Base-by-base conservation (phyloP, 352 stramenopile species). In the Pythium rishiriense region DNA sequence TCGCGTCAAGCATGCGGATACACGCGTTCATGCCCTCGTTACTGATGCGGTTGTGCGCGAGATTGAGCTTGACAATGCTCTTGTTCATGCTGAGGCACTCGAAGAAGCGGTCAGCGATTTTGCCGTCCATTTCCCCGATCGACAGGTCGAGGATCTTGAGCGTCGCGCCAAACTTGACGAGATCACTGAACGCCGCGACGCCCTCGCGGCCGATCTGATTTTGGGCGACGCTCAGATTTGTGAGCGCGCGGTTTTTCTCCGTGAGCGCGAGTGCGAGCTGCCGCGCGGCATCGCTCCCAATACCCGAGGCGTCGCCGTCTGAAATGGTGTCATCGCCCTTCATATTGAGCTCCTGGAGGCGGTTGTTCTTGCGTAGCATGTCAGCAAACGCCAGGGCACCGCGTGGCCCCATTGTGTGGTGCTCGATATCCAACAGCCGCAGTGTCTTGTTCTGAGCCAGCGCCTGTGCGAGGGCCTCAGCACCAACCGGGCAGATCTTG, bases 1-100 rank as follows among this genome's bases (percentile, higher is more conserved):
- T 91, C 8, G 53, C 61, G 37, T 90, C 78, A 3, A 91, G 61
- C n/a, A 80, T 74, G 2, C 68, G 71, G 33, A 84, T 70, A 21
- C 82, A 91, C 11, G 75, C 82, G 58, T 79, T 76, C 49, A 90
- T 74, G 4, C 85, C 85, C 66, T 91, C 85, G 50, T 90, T 90
- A 11, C 72, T 75, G 29, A 93, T 88, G 14, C 74, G 78, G 41
- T 93, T 93, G 64, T 88, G 73, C 3, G 81, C 79, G 17, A 91
- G 25, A 35, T 75, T 78, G 25, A 93, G 66, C 42, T 78, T 77
- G 25, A 66, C 52, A 15, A 93, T 56, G 1, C 69, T 69, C 29
- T 41, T 74, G 64, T 91, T 93, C 71, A 87, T 83, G 3, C 63
- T 68, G 8, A 93, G 48, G 35, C 81, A 89, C 46, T 76, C 78